Evolutionary conservation across 2,329 filamentous ascomycete species (phyloP), one percentile per base, ranked within the genome.

Genomic region (Colletotrichum tropicicola): DNA sequence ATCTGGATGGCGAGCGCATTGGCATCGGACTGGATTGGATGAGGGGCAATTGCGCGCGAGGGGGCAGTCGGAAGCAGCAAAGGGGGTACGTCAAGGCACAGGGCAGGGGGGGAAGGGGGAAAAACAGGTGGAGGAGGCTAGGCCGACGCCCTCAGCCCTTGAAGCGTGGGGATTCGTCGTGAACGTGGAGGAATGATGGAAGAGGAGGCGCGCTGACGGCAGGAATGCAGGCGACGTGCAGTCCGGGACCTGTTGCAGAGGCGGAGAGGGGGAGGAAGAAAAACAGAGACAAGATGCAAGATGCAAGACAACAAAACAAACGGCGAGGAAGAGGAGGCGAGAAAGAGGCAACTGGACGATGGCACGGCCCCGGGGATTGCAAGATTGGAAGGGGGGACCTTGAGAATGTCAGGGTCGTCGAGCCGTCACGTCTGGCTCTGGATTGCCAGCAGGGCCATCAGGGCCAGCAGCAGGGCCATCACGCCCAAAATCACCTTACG

Each of bases 41-140:
- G 39, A 64, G 61, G 61, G 61, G 61, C 57, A 61, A 43, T 35
- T 41, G 15, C 35, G 44, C 41, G 28, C 30, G 48, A 47, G 35
- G 53, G 53, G 43, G 44, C 32, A 19, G 28, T 23, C 25, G 44
- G 19, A 30, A 44, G 35, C 44, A 32, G 51, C 17, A 48, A 55
- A 43, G 28, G 56, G 56, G 61, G 61, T 61, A 65, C 61, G 61
- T 61, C 61, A 61, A 61, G 57, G 57, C 57, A 54, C 47, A 47
- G 41, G 49, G 21, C 44, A 51, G 60, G 55, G 19, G 21, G 30
- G 48, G 43, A 28, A 30, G 21, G 35, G 32, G 48, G 60, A 25
- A 55, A 65, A 65, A 49, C 57, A 65, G 57, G 61, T 61, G 57
- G 56, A 65, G 49, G 49, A 37, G 32, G 57, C 61, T 65, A 61